phyloP scores from a whole-genome alignment of 148 eudicot genomes.

The Talinum fruticosum region DNA sequence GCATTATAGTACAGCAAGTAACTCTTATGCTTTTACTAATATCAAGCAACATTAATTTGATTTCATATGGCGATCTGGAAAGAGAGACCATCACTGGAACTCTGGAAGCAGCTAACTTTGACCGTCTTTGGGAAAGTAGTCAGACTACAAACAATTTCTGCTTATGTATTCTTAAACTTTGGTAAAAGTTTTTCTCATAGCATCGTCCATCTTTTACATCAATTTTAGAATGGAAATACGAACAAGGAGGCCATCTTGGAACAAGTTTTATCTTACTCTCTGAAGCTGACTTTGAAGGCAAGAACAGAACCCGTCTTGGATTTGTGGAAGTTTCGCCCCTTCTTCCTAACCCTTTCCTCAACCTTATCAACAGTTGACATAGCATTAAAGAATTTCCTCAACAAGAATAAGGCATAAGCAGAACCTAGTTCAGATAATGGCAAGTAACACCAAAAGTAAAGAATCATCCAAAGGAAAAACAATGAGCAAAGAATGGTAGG shows the following conservation, averaged over 20 bases:
- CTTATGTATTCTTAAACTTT: not conserved
- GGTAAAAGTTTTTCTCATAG: not conserved
- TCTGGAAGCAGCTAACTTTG: not conserved
- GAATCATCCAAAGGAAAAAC: not conserved
- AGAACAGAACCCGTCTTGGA: conserved; percentile 85
- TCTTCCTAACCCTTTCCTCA: conserved; percentile 81
- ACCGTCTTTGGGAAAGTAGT: not conserved
- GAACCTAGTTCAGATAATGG: not conserved
- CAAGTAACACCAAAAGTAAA: not conserved
- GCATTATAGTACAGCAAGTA: not conserved
- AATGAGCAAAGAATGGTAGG: not conserved
- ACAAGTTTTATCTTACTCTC: conserved; percentile 64
- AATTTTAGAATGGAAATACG: not conserved
- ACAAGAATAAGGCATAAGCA: conserved; percentile 12
- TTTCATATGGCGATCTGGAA: not conserved
- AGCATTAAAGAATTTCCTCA: conserved; percentile 19
- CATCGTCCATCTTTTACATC: conserved; percentile 7
- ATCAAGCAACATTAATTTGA: not conserved
- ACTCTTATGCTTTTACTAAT: not conserved
- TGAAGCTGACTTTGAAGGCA: conserved; percentile 91
- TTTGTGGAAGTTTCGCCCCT: conserved; percentile 67
- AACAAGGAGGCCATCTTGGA: conserved; percentile 3
- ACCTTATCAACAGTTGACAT: conserved; percentile 43
- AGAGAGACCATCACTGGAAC: not conserved
- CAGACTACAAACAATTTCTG: not conserved